Evolutionary conservation across 1,139 yeast species (phyloP), one percentile per base, ranked within the genome.

Genomic region (Suhomyces chickasaworum): DNA sequence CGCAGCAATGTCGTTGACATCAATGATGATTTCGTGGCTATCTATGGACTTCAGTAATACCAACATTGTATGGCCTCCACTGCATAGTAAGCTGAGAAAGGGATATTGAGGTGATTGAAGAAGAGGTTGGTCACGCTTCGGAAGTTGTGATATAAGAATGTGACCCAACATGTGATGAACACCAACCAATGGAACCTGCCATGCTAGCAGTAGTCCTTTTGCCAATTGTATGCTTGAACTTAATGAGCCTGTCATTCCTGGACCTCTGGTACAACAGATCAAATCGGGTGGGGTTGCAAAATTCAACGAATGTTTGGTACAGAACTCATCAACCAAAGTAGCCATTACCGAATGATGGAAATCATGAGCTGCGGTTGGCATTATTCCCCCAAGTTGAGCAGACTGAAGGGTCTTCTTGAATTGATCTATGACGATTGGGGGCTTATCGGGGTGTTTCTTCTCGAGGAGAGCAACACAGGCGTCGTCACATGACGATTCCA

Each of bases 121-220:
- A 21, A 52, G n/a, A 72, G 83, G 56, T 66, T 74, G 51, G 58
- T 61, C 43, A 48, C 60, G 16, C 40, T 60, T 58, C 3, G 69
- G 67, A 53, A 86, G 66, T 37, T 91, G 71, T 0, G 96, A 86
- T 0, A 89, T 77, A 31, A 93, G 65, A 7, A 93, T 67, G 67
- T 93, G 99, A 0, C 96, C 99, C 45, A 93, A 71, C 99, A 93
- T 93, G 59, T 95, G 99, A 60, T 95, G 96, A 0, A 93, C 97
- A 0, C 98, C 98, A 1, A 93, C 71, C 21, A 89, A 59, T 0
- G 97, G 97, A 3, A 73, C 77, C 21, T 77, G 66, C 86, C 90
- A 86, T 0, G 90, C 97, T 0, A 86, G 71, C 0, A 91, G 71
- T 15, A 93, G 68, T 0, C 98, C 99, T 57, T 89, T 87, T 0